Percentiles rank a stretch among this genome's conserved stretches.
Conservation (phyloP, 2,329 filamentous ascomycete species). For the Capronia americana region DNA sequence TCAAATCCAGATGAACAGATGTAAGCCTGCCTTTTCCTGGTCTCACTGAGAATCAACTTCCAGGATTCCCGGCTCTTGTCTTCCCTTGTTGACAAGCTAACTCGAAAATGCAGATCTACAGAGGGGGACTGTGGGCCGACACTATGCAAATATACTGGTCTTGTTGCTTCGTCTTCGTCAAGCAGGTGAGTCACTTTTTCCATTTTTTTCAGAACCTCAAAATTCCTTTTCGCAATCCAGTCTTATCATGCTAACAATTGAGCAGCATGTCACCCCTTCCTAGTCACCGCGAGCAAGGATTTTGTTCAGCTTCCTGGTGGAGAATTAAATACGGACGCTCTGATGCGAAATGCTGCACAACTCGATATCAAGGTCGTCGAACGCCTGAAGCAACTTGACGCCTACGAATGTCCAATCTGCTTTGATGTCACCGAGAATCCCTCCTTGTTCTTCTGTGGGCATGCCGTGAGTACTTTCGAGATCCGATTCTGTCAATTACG, state of each 20-base stretch:
- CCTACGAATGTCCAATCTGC: slow-evolving; percentile 83
- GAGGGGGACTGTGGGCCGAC: slow-evolving; percentile 62
- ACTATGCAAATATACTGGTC: slow-evolving; percentile 82
- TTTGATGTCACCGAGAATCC: slow-evolving; percentile 77
- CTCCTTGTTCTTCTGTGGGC: slow-evolving; percentile 82
- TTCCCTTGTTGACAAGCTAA: background rate
- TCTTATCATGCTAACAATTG: too few species aligned
- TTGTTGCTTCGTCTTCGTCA: slow-evolving; percentile 80
- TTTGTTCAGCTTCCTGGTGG: slow-evolving; percentile 61
- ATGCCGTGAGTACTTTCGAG: slow-evolving; percentile 57
- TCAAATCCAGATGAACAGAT: slow-evolving; percentile 73
- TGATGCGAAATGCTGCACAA: slow-evolving; percentile 63
- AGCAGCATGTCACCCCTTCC: slow-evolving; percentile 69
- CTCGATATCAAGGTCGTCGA: slow-evolving; percentile 67
- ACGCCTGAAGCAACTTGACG: slow-evolving; percentile 66
- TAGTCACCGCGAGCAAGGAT: slow-evolving; percentile 63
- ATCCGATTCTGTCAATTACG: background rate
- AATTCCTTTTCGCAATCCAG: too few species aligned
- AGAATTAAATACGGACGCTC: slow-evolving; percentile 58
- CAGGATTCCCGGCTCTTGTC: too few species aligned
- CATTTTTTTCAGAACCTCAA: too few species aligned
- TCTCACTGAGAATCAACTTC: background rate
- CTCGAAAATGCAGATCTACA: slow-evolving; percentile 62
- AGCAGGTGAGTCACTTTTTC: slow-evolving; percentile 57
- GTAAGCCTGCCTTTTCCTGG: background rate